Conservation (phyloP, 768 basidiomycete species). For the Piloderma croceum region DNA sequence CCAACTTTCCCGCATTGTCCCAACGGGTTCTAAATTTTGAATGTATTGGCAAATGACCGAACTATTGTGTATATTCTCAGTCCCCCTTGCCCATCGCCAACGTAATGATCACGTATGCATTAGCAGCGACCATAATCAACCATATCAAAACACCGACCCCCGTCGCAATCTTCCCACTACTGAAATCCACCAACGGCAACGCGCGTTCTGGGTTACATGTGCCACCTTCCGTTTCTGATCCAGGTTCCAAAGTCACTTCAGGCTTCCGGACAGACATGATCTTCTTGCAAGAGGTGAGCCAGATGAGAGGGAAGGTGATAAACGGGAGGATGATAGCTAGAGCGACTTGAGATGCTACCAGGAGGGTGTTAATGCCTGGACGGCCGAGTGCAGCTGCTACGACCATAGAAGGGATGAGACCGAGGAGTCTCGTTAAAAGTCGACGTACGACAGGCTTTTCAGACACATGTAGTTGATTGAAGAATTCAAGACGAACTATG, state of each 20-base stretch:
- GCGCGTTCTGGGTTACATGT: conserved; percentile 12
- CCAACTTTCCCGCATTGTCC: no score
- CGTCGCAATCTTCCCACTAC: conserved; percentile 49
- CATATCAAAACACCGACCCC: conserved; percentile 54
- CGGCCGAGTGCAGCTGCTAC: conserved; percentile 72
- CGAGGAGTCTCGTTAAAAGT: conserved; percentile 74
- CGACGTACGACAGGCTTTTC: conserved; percentile 67
- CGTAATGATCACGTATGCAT: conserved; percentile 68
- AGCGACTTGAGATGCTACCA: conserved; percentile 83
- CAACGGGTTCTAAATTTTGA: no score
- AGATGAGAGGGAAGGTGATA: conserved; percentile 76
- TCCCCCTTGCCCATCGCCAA: conserved; percentile 38
- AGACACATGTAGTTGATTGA: no score
- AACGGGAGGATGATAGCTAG: conserved; percentile 83
- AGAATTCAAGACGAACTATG: no score
- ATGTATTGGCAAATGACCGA: no score
- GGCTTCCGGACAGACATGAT: conserved; percentile 61
- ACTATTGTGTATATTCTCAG: conserved; percentile 8
- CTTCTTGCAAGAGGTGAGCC: conserved; percentile 56
- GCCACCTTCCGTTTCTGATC: conserved; percentile 18
- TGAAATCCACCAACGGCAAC: conserved; percentile 52
- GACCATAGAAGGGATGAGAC: conserved; percentile 75
- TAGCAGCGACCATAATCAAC: conserved; percentile 62
- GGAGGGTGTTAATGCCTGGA: conserved; percentile 64
- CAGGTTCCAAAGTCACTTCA: conserved; percentile 4